A percentile compares a stretch with the other conserved stretches of the same genome.
phyloP scores from a whole-genome alignment of 164 flowering plant species.

The Piper longum region DNA sequence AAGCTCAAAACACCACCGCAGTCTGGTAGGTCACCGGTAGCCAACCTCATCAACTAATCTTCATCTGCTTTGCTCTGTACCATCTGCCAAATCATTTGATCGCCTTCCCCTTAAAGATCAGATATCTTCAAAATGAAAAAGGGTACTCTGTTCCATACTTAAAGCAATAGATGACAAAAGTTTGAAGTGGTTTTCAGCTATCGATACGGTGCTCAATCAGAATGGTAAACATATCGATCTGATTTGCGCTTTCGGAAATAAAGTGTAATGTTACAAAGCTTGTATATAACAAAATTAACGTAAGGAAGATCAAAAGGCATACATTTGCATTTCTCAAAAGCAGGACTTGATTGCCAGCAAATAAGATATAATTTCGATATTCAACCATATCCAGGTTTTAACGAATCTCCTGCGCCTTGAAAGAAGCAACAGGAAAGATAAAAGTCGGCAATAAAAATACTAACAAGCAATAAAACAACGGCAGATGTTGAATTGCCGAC shows the following conservation, averaged over 20 bases:
- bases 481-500: conserved; percentile 94
- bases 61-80: neutral
- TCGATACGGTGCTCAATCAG: no score
- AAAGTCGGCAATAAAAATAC: conserved; percentile 85
- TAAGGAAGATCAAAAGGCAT: no score
- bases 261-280: no score
- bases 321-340: no score
- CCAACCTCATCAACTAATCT: neutral
- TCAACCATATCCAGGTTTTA: conserved; percentile 35
- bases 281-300: no score
- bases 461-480: conserved; percentile 82
- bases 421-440: conserved; percentile 71
- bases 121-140: neutral
- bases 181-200: no score
- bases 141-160: no score
- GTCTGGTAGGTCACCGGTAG: neutral
- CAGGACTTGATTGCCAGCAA: no score
- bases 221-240: no score
- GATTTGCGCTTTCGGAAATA: no score
- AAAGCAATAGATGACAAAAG: no score
- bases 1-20: neutral
- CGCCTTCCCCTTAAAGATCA: neutral
- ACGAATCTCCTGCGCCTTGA: conserved; percentile 83
- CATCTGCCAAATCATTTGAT: neutral
- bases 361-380: no score